A percentile compares a stretch with the other conserved stretches of the same genome.
phyloP scores from a whole-genome alignment of 331 rosid species.

The Pyrus hybrid region DNA sequence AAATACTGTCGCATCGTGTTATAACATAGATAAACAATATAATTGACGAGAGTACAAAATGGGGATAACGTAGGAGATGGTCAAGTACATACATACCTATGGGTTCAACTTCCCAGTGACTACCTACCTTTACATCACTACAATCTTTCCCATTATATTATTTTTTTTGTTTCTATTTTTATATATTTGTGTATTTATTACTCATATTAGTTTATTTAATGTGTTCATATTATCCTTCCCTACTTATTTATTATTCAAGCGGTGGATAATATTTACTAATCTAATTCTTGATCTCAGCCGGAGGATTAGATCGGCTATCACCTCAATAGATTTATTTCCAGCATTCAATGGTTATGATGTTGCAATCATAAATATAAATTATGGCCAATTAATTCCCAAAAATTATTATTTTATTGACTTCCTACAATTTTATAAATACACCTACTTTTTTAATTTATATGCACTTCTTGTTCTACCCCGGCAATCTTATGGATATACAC shows the following conservation, averaged over 20 bases:
- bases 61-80: conserved; percentile 17
- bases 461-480: too few relatives aligned
- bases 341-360: conserved; percentile 1
- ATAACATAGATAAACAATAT: too few relatives aligned
- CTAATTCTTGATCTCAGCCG: neutral
- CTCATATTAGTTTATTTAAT: neutral
- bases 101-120: too few relatives aligned
- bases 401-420: too few relatives aligned
- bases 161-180: too few relatives aligned
- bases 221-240: conserved; percentile 9
- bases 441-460: too few relatives aligned
- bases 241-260: neutral
- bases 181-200: conserved; percentile 4
- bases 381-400: neutral
- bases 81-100: conserved; percentile 1
- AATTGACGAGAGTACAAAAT: neutral
- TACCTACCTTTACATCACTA: neutral
- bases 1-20: too few relatives aligned
- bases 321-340: conserved; percentile 6
- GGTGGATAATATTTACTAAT: neutral
- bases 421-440: too few relatives aligned
- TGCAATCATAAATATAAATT: neutral
- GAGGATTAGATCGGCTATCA: conserved; percentile 7
- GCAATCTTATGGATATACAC: too few relatives aligned
- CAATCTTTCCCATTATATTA: neutral